Conservation (phyloP, 2,329 filamentous ascomycete species). For the Aspergillus felis region DNA sequence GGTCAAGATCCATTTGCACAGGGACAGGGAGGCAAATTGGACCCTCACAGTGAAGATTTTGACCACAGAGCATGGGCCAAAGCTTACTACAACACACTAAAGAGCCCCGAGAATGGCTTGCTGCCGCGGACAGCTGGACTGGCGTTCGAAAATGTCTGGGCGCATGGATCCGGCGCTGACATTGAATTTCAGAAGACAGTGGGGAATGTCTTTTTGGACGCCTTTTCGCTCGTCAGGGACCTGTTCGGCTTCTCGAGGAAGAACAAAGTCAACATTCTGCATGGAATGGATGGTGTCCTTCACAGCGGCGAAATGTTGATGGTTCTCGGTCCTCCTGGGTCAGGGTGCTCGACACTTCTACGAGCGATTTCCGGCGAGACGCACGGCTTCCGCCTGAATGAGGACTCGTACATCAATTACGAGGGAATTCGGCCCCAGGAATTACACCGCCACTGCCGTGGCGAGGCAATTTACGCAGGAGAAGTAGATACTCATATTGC, state of each 20-base stretch:
- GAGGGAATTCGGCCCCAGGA: conserved; percentile 62
- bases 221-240: neutral
- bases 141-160: neutral
- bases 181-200: too few relatives aligned
- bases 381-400: conserved; percentile 59
- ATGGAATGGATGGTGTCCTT: conserved; percentile 57
- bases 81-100: conserved; percentile 2
- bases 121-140: neutral
- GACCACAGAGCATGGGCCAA: conserved; percentile 1
- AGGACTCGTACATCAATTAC: conserved; percentile 74
- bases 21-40: too few relatives aligned
- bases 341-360: conserved; percentile 65
- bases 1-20: too few relatives aligned
- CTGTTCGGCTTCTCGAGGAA: conserved; percentile 2
- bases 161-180: too few relatives aligned
- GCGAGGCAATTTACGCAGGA: conserved; percentile 70
- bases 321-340: conserved; percentile 46
- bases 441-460: conserved; percentile 44
- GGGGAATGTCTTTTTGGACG: too few relatives aligned
- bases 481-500: neutral
- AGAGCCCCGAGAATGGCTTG: neutral
- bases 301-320: conserved; percentile 49
- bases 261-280: conserved; percentile 46
- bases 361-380: conserved; percentile 79
- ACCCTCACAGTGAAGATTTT: neutral